Evolutionary conservation across 192 early-diverging fungal species (phyloP), one percentile per base, ranked within the genome.

Genomic region (Phlyctochytrium arcticum): DNA sequence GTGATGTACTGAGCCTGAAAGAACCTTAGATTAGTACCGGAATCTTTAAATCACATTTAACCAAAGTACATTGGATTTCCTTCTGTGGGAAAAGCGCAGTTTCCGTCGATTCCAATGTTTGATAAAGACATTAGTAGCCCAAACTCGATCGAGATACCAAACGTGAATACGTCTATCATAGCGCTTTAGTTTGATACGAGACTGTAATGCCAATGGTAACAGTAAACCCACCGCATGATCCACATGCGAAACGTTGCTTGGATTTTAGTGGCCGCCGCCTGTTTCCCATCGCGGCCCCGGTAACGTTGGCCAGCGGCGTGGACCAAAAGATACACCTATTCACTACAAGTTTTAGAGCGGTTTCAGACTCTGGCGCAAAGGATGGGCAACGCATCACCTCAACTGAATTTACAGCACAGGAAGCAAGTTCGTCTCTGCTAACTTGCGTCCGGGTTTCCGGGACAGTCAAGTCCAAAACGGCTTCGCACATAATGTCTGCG

Each of bases 231-330:
- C 59, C 67, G 57, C 49, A 49, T 49, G 39, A 69, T 49, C 47
- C 47, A 69, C 67, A 69, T 69, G 27, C 51, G 26, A 23, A 58
- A 69, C 2, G 67, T 69, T 2, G 54, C 67, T 36, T 69, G 67
- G 29, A 69, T 60, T 46, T 61, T 69, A 12, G 36, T 47, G 31
- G 59, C 67, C 27, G 67, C 67, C 3, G 53, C 50, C 19, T 60
- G 36, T 17, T 26, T 17, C 15, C 67, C 67, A 46, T 61, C 59
- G 23, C 19, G 17, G 1, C 67, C 67, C 19, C 59, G 58, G 23
- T 62, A 69, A 1, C 67, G 47, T 23, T 55, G 67, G 0, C 67
- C 67, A 3, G 35, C 32, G 8, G 51, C 37, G n/a, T 3, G 48
- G 3, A 68, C 37, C 1, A 68, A 5, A 10, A 36, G 47, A 17